Evolutionary conservation across 371 early-diverging fungal genomes (phyloP), one percentile per base, ranked within the genome.

Genomic region (Funneliformis caledonium): DNA sequence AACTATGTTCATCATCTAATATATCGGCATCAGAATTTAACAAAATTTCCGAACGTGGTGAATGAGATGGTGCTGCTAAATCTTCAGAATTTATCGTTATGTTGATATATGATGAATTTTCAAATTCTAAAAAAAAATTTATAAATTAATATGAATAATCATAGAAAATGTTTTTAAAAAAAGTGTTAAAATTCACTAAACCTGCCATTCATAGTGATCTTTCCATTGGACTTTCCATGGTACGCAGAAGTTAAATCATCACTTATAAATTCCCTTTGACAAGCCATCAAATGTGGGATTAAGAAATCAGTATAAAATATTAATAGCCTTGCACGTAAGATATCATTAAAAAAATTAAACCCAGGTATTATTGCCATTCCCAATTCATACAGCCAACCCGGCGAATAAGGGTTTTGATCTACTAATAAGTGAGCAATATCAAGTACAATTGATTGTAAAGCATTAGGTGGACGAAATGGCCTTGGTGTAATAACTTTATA

Each of bases 351-450:
- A 37, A 22, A 52, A 31, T 59, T 61, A 59, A 79, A 79, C 19
- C 70, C 80, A 9, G 80, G 52, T 43, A 79, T 50, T 72, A 79
- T 70, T 26, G 70, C 33, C 80, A 72, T 79, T 19, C 80, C 80
- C 9, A 79, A 16, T 70, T 79, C 80, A 50, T 79, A 79, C n/a
- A 79, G 31, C 80, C 80, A 79, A 70, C 59, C 31, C 19, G 80
- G 42, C 5, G 80, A 79, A 79, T 59, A 70, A 4, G 80, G 72
- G 31, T 79, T 79, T 65, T 79, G 80, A 43, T 79, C 48, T 42
- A 79, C 22, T 47, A 79, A 43, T 33, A 72, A 59, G 45, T 48
- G 52, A 12, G 80, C 80, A 1, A 79, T 72, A 45, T 79, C 80
- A 12, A 79, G n/a, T 12, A 59, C 59, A 26, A 70, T 60, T 43